Base-by-base conservation (phyloP, 2,329 filamentous ascomycete genomes). In the Rutstroemia sp. region DNA sequence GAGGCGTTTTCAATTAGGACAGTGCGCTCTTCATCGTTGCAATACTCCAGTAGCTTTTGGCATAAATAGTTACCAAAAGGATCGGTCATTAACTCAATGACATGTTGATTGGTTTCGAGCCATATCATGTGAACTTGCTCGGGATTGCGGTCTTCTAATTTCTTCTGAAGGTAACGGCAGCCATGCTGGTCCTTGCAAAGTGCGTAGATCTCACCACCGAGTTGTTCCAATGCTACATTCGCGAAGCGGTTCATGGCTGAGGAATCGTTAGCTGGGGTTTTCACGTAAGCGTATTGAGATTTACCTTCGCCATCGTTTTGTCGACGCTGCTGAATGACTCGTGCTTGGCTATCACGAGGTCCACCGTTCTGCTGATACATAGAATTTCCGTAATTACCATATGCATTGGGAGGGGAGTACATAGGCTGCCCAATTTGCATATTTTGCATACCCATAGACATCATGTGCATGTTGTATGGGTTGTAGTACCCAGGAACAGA, bases 61-160 rank as follows among this genome's bases (percentile, higher is more conserved):
- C 92, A 97, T 64, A 99, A 84, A 73, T 99, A 99, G 78, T 99
- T 99, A 71, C 94, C 94, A 72, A 99, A 99, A 9, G 94, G 92
- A 73, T 99, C 92, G 59, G 91, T 96, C 94, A 99, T 99, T 63
- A 99, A 79, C 76, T 99, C 94, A 61, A 95, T 86, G 65, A 99
- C 92, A 71, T 97, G 91, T 68, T 88, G 81, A 69, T 92, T 90
- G 53, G 92, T 96, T 77, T 99, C 94, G 30, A 86, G 78, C 78
- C 95, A 99, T 71, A 99, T 97, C 77, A 92, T 85, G 71, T 95
- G 88, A 51, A 96, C 82, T 67, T 95, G 83, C 27, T 92, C 87
- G 5, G 87, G 81, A 64, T 87, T 85, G 65, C 87, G 87, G 68
- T 95, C 92, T 74, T 99, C 94, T 5, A 99, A 80, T 76, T 97